Evolutionary conservation across 2,329 filamentous ascomycete species (phyloP).

Genomic region (Fusarium continuum): DNA sequence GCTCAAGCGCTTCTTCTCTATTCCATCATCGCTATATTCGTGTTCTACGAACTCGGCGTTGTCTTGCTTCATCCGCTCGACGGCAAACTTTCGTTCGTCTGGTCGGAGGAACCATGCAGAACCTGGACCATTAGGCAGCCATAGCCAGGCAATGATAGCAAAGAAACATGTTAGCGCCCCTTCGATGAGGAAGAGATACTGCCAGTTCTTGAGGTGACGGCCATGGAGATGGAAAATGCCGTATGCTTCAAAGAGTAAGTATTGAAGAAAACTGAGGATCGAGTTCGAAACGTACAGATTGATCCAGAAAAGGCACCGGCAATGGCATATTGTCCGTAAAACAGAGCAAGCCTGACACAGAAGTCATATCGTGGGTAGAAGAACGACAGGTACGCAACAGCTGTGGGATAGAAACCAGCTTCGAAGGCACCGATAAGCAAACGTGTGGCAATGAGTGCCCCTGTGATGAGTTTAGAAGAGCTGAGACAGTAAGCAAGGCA

Average conservation of each 20-base stretch:
- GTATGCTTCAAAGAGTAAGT: constrained; percentile 34
- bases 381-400: constrained; percentile 42
- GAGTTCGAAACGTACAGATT: constrained; percentile 30
- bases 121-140: constrained; percentile 40
- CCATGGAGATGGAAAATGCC: constrained; percentile 41
- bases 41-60: constrained; percentile 39
- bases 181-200: constrained; percentile 76
- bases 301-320: constrained; percentile 43
- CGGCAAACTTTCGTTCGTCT: constrained; percentile 36
- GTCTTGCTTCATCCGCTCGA: constrained; percentile 37
- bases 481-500: not conserved
- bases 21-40: constrained; percentile 41
- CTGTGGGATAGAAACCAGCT: constrained; percentile 43
- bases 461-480: constrained; percentile 24
- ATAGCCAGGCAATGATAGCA: constrained; percentile 40
- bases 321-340: constrained; percentile 43
- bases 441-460: constrained; percentile 39
- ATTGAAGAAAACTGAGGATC: not conserved
- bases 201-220: constrained; percentile 63
- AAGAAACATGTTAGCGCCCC: constrained; percentile 55
- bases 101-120: constrained; percentile 41
- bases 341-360: constrained; percentile 40
- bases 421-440: constrained; percentile 43
- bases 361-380: constrained; percentile 43
- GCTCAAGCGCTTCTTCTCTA: constrained; percentile 36